These are phyloP conservation scores for Arctium minus DNA, from an alignment of 129 eudicot species.

Conservation along the genomic window DNA sequence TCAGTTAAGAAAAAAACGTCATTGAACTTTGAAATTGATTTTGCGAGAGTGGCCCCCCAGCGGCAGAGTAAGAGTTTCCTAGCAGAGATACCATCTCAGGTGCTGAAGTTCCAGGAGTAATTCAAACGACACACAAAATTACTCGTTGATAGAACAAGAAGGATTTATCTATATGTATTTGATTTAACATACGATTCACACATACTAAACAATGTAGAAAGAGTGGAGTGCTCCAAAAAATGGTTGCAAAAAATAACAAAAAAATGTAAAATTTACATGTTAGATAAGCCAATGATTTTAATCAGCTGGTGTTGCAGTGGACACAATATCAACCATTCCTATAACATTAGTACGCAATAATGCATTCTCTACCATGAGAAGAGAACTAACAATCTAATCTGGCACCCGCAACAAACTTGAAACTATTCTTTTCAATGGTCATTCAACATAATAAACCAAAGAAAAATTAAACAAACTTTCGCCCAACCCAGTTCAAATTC, in stretches of 20 bases:
- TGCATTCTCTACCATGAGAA: too few species aligned
- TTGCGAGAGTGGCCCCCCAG: constrained; percentile 71
- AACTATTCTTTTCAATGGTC: too few species aligned
- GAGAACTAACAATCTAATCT: too few species aligned
- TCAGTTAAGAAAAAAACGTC: constrained; percentile 59
- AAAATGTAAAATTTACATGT: not conserved
- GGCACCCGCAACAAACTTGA: too few species aligned
- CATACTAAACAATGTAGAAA: not conserved
- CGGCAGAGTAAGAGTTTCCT: constrained; percentile 65
- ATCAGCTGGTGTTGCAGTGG: too few species aligned
- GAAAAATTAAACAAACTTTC: too few species aligned
- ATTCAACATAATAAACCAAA: too few species aligned
- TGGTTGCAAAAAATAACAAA: not conserved
- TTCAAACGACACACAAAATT: constrained; percentile 24
- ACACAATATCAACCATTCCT: too few species aligned
- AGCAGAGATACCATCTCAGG: constrained; percentile 77
- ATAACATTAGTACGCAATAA: too few species aligned
- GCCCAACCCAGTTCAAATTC: too few species aligned
- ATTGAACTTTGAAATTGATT: constrained; percentile 67
- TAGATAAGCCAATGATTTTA: too few species aligned
- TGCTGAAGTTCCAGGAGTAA: constrained; percentile 48
- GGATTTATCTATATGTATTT: not conserved
- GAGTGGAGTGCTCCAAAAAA: not conserved
- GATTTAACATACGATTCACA: not conserved
- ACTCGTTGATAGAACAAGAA: constrained; percentile 5